phyloP scores from a whole-genome alignment of 1,139 yeast genomes.

The Yamadazyma sp. region DNA sequence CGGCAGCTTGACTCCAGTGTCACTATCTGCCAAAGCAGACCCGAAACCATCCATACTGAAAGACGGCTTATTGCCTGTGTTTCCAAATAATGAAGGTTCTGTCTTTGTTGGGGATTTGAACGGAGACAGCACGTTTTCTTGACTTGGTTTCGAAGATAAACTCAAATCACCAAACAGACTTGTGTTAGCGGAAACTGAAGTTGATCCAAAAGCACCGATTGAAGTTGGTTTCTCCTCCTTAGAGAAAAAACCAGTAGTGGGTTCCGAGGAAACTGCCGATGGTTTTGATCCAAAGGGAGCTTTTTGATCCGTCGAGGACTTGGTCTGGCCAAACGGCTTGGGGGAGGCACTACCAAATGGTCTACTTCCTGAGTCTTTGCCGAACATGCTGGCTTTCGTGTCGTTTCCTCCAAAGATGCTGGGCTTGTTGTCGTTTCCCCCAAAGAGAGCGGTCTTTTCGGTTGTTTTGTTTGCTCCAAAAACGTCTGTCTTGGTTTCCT shows the following conservation, averaged over 20 bases:
- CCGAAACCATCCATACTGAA: slow-evolving; percentile 2
- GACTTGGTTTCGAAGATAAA: background rate
- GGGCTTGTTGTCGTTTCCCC: too few species aligned
- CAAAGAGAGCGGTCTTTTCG: too few species aligned
- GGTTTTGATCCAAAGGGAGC: background rate
- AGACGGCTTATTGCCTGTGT: slow-evolving; percentile 3
- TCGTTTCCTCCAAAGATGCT: background rate
- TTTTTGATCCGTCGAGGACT: too few species aligned
- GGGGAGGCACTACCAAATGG: background rate
- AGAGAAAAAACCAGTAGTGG: background rate
- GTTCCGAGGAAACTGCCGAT: background rate
- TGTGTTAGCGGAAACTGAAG: too few species aligned
- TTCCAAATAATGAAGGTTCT: background rate
- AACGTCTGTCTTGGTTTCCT: slow-evolving; percentile 3
- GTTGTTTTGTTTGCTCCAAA: too few species aligned
- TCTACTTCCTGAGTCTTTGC: background rate
- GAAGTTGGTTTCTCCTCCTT: background rate
- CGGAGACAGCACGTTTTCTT: background rate
- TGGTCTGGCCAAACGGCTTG: background rate
- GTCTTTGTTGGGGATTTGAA: background rate
- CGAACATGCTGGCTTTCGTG: background rate
- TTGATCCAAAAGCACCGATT: background rate
- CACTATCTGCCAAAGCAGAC: background rate
- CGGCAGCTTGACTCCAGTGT: background rate
- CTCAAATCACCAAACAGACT: background rate